These are phyloP conservation scores for Euphrasia confusa DNA, from an alignment of 257 asterid species.

Conservation along the genomic window DNA sequence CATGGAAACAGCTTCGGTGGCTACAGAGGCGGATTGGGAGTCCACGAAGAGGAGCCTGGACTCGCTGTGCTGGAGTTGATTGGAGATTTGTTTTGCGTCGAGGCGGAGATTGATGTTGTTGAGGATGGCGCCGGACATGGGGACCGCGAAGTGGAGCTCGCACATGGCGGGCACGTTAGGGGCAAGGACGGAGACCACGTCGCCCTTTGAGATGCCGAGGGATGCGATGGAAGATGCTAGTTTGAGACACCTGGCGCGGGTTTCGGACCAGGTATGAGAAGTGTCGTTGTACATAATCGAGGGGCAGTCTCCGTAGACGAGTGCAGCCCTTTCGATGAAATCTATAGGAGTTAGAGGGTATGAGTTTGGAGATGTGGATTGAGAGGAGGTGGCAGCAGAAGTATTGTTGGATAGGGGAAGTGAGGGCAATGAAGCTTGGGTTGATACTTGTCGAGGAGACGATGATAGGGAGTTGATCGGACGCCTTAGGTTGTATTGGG, in stretches of 20 bases:
- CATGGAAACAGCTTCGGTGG: conserved; percentile 39
- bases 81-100: conserved; percentile 37
- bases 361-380: background rate
- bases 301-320: conserved; percentile 39
- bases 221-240: conserved; percentile 39
- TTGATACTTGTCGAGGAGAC: background rate
- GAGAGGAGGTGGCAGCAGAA: background rate
- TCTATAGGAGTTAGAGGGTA: conserved; percentile 39
- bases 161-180: conserved; percentile 61
- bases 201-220: conserved; percentile 35
- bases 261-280: conserved; percentile 43
- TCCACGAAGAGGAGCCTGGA: conserved; percentile 51
- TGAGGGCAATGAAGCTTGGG: conserved; percentile 16
- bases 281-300: conserved; percentile 37
- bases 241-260: conserved; percentile 37
- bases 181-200: conserved; percentile 54
- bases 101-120: conserved; percentile 51
- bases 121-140: conserved; percentile 56
- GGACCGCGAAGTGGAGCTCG: conserved; percentile 67
- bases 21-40: conserved; percentile 27
- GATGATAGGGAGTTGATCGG: background rate
- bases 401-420: conserved; percentile 10
- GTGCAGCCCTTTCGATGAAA: conserved; percentile 42
- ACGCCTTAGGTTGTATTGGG: background rate
- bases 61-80: conserved; percentile 37